phyloP scores from a whole-genome alignment of 139 green algal species.

The Coelastrella sp. region DNA sequence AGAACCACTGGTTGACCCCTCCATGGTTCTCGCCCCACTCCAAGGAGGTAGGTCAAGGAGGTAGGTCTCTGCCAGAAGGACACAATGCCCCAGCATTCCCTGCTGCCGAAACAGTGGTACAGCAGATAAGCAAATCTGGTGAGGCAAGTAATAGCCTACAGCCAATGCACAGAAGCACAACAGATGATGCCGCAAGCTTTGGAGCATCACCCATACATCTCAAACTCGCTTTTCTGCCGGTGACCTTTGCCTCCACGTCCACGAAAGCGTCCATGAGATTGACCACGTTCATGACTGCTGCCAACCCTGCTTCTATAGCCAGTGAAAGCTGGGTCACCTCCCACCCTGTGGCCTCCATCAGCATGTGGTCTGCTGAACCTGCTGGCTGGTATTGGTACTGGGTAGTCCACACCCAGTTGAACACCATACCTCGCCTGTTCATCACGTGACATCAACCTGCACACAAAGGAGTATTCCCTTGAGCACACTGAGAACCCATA shows the following conservation, averaged over 20 bases:
- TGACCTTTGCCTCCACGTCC: conserved; percentile 39
- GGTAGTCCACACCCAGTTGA: conserved; percentile 79
- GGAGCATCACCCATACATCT: conserved; percentile 66
- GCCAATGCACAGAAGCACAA: too few relatives aligned
- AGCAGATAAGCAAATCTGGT: too few relatives aligned
- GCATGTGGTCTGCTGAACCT: conserved; percentile 44
- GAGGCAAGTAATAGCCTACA: too few relatives aligned
- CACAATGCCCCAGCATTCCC: too few relatives aligned
- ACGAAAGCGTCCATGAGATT: too few relatives aligned
- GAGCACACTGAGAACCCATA: neutral
- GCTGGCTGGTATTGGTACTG: conserved; percentile 58
- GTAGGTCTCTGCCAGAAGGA: too few relatives aligned
- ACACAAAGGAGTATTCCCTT: neutral
- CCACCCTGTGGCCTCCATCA: conserved; percentile 25
- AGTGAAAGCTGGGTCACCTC: conserved; percentile 31
- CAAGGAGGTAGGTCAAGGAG: too few relatives aligned
- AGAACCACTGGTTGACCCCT: too few relatives aligned
- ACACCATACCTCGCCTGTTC: conserved; percentile 63
- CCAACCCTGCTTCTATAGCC: conserved; percentile 23
- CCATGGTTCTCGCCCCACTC: too few relatives aligned
- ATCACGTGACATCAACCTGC: conserved; percentile 44
- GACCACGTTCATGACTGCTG: conserved; percentile 17
- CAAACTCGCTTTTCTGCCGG: conserved; percentile 56
- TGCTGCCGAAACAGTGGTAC: too few relatives aligned
- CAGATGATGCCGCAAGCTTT: too few relatives aligned